These are phyloP conservation scores for Candida quercuum DNA, from an alignment of 805 yeast species.

Conservation along the genomic window DNA sequence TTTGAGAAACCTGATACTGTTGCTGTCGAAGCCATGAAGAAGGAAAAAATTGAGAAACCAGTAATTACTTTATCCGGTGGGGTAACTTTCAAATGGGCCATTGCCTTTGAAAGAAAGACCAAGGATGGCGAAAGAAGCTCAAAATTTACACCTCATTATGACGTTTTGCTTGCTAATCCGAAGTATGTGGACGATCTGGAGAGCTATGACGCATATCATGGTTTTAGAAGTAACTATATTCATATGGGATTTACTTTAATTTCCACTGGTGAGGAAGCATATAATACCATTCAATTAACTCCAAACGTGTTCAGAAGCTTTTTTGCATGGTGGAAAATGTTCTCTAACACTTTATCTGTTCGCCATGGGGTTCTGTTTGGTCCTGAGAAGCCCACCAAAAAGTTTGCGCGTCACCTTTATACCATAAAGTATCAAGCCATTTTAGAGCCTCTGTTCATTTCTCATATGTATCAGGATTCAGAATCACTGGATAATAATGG, in stretches of 20 bases:
- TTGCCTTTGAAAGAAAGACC: slow-evolving; percentile 45
- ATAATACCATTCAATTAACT: slow-evolving; percentile 72
- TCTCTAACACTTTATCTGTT: slow-evolving; percentile 77
- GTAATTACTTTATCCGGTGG: slow-evolving; percentile 59
- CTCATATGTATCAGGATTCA: slow-evolving; percentile 63
- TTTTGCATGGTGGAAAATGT: slow-evolving; percentile 81
- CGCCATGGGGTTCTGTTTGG: slow-evolving; percentile 71
- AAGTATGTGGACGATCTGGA: slow-evolving; percentile 37
- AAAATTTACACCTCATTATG: slow-evolving; percentile 54
- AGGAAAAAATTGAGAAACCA: slow-evolving; percentile 39
- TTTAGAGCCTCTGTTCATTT: slow-evolving; percentile 64
- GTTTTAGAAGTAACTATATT: slow-evolving; percentile 76
- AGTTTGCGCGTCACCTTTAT: slow-evolving; percentile 68
- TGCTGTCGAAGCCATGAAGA: slow-evolving; percentile 20
- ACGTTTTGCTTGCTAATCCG: slow-evolving; percentile 54
- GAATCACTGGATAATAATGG: slow-evolving; percentile 34
- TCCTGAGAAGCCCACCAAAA: slow-evolving; percentile 46
- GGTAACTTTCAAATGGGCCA: slow-evolving; percentile 51
- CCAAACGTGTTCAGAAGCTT: slow-evolving; percentile 67
- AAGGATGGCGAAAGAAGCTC: slow-evolving; percentile 34
- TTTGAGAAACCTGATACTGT: slow-evolving; percentile 14
- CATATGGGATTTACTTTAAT: slow-evolving; percentile 61
- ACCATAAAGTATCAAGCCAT: slow-evolving; percentile 78
- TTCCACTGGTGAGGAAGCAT: slow-evolving; percentile 36
- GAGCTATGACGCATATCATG: slow-evolving; percentile 72